Evolutionary conservation across 805 yeast genomes (phyloP).

Genomic region (Candida patagonica): DNA sequence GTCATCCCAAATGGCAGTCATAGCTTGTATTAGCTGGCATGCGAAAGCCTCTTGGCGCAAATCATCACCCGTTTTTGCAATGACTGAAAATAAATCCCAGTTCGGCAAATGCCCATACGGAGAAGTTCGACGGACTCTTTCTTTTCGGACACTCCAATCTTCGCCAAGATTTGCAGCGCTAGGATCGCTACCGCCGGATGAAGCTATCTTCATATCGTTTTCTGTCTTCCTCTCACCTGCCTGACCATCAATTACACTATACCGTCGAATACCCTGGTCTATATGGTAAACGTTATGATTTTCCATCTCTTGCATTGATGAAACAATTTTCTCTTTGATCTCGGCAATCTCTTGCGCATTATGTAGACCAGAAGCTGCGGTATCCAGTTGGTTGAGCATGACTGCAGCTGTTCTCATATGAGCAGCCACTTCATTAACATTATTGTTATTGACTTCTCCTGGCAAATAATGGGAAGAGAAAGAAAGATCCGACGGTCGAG

Average conservation of each 20-base stretch:
- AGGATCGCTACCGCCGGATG: constrained; percentile 27
- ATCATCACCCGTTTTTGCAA: constrained; percentile 94
- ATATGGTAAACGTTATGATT: constrained; percentile 44
- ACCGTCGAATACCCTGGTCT: constrained; percentile 46
- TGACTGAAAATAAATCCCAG: constrained; percentile 94
- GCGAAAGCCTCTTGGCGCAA: constrained; percentile 97
- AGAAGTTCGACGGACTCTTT: constrained; percentile 68
- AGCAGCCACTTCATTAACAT: constrained; percentile 57
- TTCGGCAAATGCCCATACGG: constrained; percentile 77
- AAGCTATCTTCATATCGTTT: constrained; percentile 81
- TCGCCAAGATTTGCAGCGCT: constrained; percentile 67
- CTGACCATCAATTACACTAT: constrained; percentile 13
- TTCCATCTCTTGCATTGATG: constrained; percentile 69
- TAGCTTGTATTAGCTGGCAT: constrained; percentile 82
- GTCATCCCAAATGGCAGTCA: constrained; percentile 74
- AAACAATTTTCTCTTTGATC: constrained; percentile 59
- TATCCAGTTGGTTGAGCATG: constrained; percentile 84
- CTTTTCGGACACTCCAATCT: constrained; percentile 82
- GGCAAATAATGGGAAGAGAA: constrained; percentile 29
- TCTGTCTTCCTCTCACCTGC: constrained; percentile 90
- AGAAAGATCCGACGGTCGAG: constrained; percentile 25
- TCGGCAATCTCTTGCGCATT: constrained; percentile 52
- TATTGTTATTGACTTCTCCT: constrained; percentile 14
- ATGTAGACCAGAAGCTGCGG: constrained; percentile 30
- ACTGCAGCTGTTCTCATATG: constrained; percentile 96